Evolutionary conservation across 768 basidiomycete species (phyloP), one percentile per base, ranked within the genome.

Genomic region (Tubosaeta brunneosetosa): DNA sequence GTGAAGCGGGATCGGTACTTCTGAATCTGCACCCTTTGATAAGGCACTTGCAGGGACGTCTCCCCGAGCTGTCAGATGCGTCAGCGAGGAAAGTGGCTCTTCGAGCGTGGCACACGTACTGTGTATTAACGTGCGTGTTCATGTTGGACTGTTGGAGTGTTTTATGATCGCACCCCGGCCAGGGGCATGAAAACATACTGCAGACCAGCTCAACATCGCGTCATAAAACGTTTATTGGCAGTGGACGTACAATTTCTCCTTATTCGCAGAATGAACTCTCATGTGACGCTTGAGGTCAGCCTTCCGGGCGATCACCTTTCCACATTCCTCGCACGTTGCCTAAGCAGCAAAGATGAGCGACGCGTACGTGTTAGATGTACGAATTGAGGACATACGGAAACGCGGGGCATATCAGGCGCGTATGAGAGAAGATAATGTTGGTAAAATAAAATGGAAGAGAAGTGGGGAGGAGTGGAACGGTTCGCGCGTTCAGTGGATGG

Each of bases 111-210:
- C 1, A 27, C 16, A 67, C 70, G 53, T 46, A 71, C 70, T 72
- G 71, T 3, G 47, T 61, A 8, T 64, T 65, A 14, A 62, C 14
- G 25, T 71, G 71, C 0, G 61, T 65, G 0, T 36, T n/a, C 1
- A 71, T 17, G 29, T 70, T 71, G 0, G 64, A 65, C 3, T 42
- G 49, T n/a, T 71, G 71, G 1, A 68, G 56, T 0, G 70, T 52
- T 8, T 37, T 56, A 47, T 59, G 62, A 0, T 14, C 11, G 32
- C 70, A 71, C 5, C 51, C 60, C 0, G 31, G 13, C 27, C 57
- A 44, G 4, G 62, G 52, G 22, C 70, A 71, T 4, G 14, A 9
- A 22, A 55, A 29, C 65, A 57, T 68, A 3, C 70, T 71, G 41
- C 33, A 1, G 32, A n/a, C 31, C 32, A 5, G 2, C 42, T 68